These are phyloP conservation scores for Kazachstania viticola DNA, from an alignment of 805 yeast species.

Conservation along the genomic window DNA sequence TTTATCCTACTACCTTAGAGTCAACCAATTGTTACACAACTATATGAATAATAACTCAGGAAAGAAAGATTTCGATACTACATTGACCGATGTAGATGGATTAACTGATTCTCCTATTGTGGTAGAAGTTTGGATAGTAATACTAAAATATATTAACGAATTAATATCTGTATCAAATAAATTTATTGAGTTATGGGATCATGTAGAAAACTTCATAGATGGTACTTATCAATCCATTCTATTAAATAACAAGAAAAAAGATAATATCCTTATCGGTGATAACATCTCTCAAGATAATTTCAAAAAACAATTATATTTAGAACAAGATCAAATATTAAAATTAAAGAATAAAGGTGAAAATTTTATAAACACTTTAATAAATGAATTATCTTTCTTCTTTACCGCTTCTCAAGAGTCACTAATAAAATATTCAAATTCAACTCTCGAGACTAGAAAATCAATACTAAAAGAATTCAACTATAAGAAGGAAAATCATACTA, in stretches of 20 bases:
- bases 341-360: constrained; percentile 31
- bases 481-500: constrained; percentile 12
- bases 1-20: constrained; percentile 24
- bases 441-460: background rate
- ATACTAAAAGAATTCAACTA: background rate
- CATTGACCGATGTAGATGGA: constrained; percentile 7
- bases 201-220: constrained; percentile 41
- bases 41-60: background rate
- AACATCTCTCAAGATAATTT: constrained; percentile 24
- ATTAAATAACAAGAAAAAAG: constrained; percentile 31
- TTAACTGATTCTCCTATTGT: constrained; percentile 43
- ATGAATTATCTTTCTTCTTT: constrained; percentile 24
- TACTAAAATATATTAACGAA: constrained; percentile 32
- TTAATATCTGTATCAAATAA: constrained; percentile 29
- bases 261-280: constrained; percentile 21
- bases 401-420: constrained; percentile 23
- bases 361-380: constrained; percentile 28
- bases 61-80: background rate
- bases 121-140: constrained; percentile 48
- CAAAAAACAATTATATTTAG: constrained; percentile 30
- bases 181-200: constrained; percentile 41
- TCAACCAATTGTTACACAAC: constrained; percentile 9
- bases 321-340: constrained; percentile 32
- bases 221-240: constrained; percentile 35
- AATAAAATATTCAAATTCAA: too few relatives aligned